Conservation (phyloP, 352 stramenopile species). For the Globisporangium paroecandrum region DNA sequence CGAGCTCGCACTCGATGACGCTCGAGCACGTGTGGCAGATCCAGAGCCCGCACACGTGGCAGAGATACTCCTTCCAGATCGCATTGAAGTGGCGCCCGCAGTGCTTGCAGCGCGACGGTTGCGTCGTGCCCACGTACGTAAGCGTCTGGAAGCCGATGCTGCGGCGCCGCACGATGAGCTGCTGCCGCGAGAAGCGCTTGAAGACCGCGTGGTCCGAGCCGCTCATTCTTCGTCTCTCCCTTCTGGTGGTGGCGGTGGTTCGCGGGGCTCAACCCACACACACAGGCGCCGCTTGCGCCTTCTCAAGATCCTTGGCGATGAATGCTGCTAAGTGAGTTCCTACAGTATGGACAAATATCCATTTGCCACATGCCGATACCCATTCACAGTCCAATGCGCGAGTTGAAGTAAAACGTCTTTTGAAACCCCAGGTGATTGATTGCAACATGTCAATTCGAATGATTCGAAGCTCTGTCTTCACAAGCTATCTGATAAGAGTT, state of each 20-base stretch:
- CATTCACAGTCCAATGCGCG: not conserved
- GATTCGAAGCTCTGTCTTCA: too few species aligned
- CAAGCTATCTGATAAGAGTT: too few species aligned
- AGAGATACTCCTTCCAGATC: slow-evolving; percentile 44
- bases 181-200: slow-evolving; percentile 42
- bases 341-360: not conserved
- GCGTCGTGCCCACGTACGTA: slow-evolving; percentile 19
- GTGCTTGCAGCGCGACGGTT: slow-evolving; percentile 32
- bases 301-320: not conserved
- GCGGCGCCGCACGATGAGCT: slow-evolving; percentile 38
- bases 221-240: not conserved
- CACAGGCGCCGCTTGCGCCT: not conserved
- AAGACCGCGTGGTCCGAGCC: slow-evolving; percentile 43
- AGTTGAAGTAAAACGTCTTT: not conserved
- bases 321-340: too few species aligned
- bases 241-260: not conserved
- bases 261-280: not conserved
- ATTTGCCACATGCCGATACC: not conserved
- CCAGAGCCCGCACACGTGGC: slow-evolving; percentile 47
- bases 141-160: slow-evolving; percentile 49
- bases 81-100: slow-evolving; percentile 42
- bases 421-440: too few species aligned
- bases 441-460: too few species aligned
- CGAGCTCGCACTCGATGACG: slow-evolving; percentile 53
- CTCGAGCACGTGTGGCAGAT: slow-evolving; percentile 51